Conservation (phyloP, 306 rosid species). For the Adenanthera pavonina region DNA sequence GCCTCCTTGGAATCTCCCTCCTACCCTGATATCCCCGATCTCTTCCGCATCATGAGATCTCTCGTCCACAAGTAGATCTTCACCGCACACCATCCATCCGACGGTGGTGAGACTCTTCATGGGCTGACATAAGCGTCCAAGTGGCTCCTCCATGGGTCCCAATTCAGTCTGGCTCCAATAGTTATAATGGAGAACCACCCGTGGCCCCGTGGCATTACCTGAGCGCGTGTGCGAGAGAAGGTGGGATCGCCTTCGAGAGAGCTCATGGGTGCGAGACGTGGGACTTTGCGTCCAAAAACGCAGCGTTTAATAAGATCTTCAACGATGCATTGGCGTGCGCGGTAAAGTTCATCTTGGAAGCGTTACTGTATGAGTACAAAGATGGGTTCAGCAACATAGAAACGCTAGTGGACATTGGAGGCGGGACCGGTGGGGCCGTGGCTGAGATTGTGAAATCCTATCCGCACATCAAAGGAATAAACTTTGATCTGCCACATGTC, state of each 20-base stretch:
- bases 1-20: constrained; percentile 6
- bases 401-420: neutral
- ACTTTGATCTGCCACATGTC: constrained; percentile 45
- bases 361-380: constrained; percentile 17
- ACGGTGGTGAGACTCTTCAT: constrained; percentile 31
- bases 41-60: constrained; percentile 40
- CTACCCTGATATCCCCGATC: constrained; percentile 28
- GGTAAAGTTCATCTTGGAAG: constrained; percentile 29
- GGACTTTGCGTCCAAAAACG: constrained; percentile 38
- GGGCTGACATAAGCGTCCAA: constrained; percentile 34
- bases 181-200: constrained; percentile 33
- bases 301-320: constrained; percentile 32
- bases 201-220: constrained; percentile 42
- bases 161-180: constrained; percentile 27
- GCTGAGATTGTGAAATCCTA: constrained; percentile 1
- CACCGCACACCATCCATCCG: constrained; percentile 9
- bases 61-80: constrained; percentile 32
- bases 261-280: constrained; percentile 45
- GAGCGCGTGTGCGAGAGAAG: constrained; percentile 38
- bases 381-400: no score
- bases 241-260: constrained; percentile 38
- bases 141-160: constrained; percentile 38
- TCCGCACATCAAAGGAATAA: constrained; percentile 14
- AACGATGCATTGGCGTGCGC: constrained; percentile 40
- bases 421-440: neutral